Conservation (phyloP, 108 stramenopile genomes). For the Cyclotella cryptica region DNA sequence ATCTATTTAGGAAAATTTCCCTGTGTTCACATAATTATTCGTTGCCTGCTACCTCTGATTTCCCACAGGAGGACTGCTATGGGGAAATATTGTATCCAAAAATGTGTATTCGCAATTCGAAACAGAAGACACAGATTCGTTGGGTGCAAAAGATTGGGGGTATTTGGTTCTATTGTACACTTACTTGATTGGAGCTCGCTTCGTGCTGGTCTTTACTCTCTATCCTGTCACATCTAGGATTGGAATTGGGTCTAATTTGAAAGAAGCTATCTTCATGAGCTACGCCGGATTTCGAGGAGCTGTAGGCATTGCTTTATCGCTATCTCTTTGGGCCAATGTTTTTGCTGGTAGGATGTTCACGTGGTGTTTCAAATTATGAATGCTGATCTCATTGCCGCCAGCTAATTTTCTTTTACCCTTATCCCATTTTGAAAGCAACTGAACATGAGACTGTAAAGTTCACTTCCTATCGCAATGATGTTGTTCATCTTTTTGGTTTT, state of each 20-base stretch:
- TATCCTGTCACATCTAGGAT: constrained; percentile 34
- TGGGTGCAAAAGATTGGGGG: constrained; percentile 22
- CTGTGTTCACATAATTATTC: background rate
- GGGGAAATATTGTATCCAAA: constrained; percentile 63
- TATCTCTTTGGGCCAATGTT: constrained; percentile 26
- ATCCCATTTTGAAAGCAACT: background rate
- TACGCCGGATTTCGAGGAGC: constrained; percentile 50
- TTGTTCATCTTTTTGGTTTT: constrained; percentile 1
- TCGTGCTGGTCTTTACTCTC: constrained; percentile 40
- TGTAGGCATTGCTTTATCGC: constrained; percentile 51
- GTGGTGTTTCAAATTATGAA: background rate
- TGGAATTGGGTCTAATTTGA: constrained; percentile 40
- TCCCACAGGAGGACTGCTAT: constrained; percentile 35
- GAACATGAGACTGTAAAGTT: background rate
- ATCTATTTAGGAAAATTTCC: background rate
- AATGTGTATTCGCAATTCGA: constrained; percentile 14
- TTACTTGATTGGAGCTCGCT: constrained; percentile 35
- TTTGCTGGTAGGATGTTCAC: background rate
- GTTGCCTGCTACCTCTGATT: background rate
- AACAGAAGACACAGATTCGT: background rate
- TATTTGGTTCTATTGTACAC: constrained; percentile 36
- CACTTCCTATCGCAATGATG: background rate
- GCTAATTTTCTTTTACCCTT: background rate
- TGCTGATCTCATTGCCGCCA: background rate
- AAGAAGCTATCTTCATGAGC: constrained; percentile 42